Conservation (phyloP, 805 yeast species). For the Suhomyces emberorum region DNA sequence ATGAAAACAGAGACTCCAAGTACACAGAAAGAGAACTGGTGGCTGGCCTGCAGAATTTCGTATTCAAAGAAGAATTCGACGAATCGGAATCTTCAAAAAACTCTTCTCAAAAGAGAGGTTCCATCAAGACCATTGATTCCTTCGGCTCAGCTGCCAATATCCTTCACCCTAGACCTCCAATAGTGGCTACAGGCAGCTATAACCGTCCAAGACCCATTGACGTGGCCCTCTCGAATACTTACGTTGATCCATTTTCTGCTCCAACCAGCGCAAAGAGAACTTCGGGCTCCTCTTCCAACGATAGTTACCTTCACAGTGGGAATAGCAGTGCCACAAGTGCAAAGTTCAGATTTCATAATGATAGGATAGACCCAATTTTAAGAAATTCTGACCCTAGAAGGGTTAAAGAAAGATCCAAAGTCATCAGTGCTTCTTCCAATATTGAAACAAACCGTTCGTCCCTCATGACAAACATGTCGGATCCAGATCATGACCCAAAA, state of each 20-base stretch:
- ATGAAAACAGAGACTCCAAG: conserved; percentile 12
- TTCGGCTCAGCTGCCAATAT: conserved; percentile 2
- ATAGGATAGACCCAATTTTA: conserved; percentile 10
- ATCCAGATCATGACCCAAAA: conserved; percentile 11
- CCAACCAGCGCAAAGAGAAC: conserved; percentile 6
- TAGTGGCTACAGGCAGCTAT: neutral
- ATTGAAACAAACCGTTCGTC: conserved; percentile 17
- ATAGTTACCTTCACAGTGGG: conserved; percentile 5
- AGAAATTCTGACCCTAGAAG: conserved; percentile 6
- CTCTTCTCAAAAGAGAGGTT: conserved; percentile 1
- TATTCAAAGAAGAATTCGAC: conserved; percentile 31
- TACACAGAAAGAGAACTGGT: conserved; percentile 4
- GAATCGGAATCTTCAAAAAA: conserved; percentile 9
- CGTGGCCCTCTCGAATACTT: conserved; percentile 8
- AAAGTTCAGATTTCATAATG: conserved; percentile 11
- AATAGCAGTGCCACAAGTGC: conserved; percentile 7
- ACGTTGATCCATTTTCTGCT: conserved; percentile 3
- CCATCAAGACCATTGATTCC: conserved; percentile 4
- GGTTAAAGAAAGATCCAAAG: conserved; percentile 10
- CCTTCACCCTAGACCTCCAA: conserved; percentile 3
- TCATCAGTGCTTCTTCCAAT: conserved; percentile 17
- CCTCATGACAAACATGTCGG: conserved; percentile 12
- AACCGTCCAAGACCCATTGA: conserved; percentile 8
- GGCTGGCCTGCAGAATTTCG: conserved; percentile 13
- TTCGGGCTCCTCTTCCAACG: conserved; percentile 7